These are phyloP conservation scores for Diospyros lotus DNA, from an alignment of 148 eudicot species.

Conservation along the genomic window DNA sequence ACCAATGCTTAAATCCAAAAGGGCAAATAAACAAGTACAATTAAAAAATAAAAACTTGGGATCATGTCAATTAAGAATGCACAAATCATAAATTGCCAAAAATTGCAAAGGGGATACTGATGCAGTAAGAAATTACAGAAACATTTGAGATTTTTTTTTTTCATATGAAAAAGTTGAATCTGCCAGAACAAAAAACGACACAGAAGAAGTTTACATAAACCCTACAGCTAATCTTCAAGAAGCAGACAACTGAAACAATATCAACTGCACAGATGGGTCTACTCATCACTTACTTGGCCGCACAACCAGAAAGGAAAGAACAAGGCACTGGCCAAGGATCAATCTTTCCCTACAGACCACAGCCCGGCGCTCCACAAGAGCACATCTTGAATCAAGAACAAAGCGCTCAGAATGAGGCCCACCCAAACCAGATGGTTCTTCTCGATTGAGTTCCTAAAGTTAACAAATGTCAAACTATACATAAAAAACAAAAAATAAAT, in stretches of 20 bases:
- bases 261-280: slow-evolving; percentile 5
- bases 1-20: neutral
- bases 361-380: slow-evolving; percentile 84
- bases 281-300: slow-evolving; percentile 64
- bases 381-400: slow-evolving; percentile 89
- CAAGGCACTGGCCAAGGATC: slow-evolving; percentile 90
- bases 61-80: neutral
- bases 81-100: neutral
- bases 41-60: neutral
- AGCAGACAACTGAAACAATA: neutral
- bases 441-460: slow-evolving; percentile 81
- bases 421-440: slow-evolving; percentile 88
- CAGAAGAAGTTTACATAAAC: neutral
- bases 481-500: neutral
- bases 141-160: neutral
- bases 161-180: neutral
- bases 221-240: neutral
- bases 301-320: slow-evolving; percentile 78
- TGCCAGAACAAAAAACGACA: neutral
- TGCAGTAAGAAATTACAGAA: neutral
- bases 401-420: slow-evolving; percentile 73
- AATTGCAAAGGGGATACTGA: neutral
- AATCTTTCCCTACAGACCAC: slow-evolving; percentile 91
- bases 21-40: too few relatives aligned
- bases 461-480: slow-evolving; percentile 16